These are phyloP conservation scores for Mycena sp. DNA, from an alignment of 1,284 basidiomycete genomes.

Conservation along the genomic window DNA sequence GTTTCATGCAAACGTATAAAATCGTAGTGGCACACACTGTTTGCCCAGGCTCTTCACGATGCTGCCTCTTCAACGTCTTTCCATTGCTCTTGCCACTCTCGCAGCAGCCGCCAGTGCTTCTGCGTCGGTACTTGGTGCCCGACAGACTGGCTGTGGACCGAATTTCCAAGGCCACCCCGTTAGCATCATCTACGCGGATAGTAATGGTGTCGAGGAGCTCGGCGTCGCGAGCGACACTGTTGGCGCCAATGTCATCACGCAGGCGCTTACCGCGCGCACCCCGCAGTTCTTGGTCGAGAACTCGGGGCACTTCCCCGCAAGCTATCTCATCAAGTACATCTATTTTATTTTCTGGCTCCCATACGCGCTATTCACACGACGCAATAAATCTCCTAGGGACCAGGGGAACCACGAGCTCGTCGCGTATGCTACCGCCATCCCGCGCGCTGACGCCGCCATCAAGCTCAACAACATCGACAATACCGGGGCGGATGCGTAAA, in stretches of 20 bases:
- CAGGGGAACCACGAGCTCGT: conserved; percentile 9
- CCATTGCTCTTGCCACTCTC: no score
- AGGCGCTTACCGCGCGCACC: background rate
- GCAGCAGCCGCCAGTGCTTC: no score
- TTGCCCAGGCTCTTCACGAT: no score
- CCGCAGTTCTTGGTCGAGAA: conserved; percentile 18
- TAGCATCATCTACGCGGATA: conserved; percentile 8
- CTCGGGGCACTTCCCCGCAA: conserved; percentile 13
- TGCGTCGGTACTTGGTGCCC: no score
- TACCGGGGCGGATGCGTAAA: background rate
- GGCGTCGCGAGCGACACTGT: background rate
- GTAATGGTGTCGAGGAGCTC: conserved; percentile 1
- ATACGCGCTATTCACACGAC: background rate
- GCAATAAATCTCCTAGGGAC: background rate
- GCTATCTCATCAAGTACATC: conserved; percentile 17
- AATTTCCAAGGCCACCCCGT: conserved; percentile 17
- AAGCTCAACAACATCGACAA: conserved; percentile 11
- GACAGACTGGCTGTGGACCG: background rate
- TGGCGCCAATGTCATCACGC: conserved; percentile 7
- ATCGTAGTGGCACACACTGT: no score
- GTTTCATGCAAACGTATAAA: no score
- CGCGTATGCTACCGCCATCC: background rate
- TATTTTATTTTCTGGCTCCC: background rate
- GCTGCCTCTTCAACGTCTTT: no score
- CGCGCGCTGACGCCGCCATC: background rate